phyloP scores from a whole-genome alignment of 148 eudicot species.

The Chenopodium suecicum region DNA sequence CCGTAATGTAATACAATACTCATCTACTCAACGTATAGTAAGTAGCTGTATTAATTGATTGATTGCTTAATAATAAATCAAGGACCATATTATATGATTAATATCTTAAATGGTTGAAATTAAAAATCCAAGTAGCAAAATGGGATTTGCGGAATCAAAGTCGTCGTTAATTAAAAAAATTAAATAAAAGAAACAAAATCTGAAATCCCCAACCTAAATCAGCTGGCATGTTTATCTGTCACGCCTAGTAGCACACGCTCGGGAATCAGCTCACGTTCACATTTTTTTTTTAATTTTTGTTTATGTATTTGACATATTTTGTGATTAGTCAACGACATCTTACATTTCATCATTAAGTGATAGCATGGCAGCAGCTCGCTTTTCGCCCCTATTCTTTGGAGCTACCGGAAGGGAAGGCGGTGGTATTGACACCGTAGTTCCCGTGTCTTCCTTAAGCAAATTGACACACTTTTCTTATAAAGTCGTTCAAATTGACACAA shows the following conservation, averaged over 20 bases:
- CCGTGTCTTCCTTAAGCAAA: too few relatives aligned
- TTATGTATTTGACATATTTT: too few relatives aligned
- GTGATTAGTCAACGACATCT: background rate
- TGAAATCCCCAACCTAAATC: background rate
- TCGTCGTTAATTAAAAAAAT: background rate
- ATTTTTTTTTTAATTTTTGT: background rate
- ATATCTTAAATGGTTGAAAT: background rate
- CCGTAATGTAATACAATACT: background rate
- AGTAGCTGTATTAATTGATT: background rate
- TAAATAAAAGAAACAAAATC: background rate
- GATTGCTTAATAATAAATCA: background rate
- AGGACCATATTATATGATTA: too few relatives aligned
- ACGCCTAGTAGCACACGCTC: background rate
- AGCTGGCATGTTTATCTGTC: constrained; percentile 8
- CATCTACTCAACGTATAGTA: too few relatives aligned
- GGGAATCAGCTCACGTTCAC: background rate
- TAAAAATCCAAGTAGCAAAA: background rate
- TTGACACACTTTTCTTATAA: too few relatives aligned
- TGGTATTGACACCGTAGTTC: too few relatives aligned
- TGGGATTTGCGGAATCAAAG: background rate
- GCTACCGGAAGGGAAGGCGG: too few relatives aligned
- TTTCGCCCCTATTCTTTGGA: too few relatives aligned
- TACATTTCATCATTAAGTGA: background rate
- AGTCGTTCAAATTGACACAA: too few relatives aligned
- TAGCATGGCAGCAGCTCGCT: background rate